Conservation (phyloP, 331 rosid species). For the Phaseolus coccineus region DNA sequence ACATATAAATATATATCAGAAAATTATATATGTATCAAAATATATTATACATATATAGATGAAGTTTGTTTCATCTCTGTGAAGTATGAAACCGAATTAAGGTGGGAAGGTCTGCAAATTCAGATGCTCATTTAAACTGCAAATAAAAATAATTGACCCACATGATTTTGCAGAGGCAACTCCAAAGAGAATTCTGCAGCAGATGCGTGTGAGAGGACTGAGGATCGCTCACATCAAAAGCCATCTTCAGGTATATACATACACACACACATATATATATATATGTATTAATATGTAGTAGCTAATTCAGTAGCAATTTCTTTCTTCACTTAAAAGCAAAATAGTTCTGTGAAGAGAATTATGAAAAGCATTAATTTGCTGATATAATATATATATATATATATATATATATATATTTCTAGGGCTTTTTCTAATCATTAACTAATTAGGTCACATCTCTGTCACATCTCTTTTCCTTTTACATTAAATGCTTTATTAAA, state of each 20-base stretch:
- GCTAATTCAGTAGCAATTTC: background rate
- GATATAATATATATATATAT: background rate
- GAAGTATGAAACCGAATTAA: background rate
- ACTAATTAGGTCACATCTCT: background rate
- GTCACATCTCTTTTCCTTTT: background rate
- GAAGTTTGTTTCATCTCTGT: background rate
- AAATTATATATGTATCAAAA: background rate
- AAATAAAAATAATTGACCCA: background rate
- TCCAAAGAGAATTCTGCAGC: conserved; percentile 68
- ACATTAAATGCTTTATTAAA: background rate
- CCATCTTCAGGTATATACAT: conserved; percentile 66
- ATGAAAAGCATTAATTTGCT: background rate
- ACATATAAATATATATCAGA: background rate
- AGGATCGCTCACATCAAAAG: conserved; percentile 72
- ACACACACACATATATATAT: too few species aligned
- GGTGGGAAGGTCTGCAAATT: background rate
- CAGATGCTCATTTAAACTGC: background rate
- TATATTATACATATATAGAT: background rate
- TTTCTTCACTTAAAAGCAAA: background rate
- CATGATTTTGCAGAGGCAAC: conserved; percentile 64
- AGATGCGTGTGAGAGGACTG: conserved; percentile 64
- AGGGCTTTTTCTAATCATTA: background rate
- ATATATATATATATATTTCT: background rate
- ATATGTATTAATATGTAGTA: background rate
- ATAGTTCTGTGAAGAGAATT: background rate